A percentile compares a stretch with the other conserved stretches of the same genome.
Evolutionary conservation across 2,329 filamentous ascomycete genomes (phyloP).

Genomic region (Ustulina deusta): DNA sequence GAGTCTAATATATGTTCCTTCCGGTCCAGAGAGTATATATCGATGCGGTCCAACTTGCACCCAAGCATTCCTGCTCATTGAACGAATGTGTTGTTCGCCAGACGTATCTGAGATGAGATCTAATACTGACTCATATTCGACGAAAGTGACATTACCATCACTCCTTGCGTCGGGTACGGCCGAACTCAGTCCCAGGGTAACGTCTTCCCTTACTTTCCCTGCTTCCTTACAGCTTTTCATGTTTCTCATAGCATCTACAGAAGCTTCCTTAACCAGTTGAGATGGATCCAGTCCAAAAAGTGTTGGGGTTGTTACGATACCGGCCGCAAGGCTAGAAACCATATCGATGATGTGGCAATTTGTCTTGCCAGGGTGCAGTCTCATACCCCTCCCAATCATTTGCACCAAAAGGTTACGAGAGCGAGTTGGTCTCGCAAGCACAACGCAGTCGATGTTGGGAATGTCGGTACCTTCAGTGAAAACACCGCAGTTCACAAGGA

Average conservation of each 20-base stretch:
- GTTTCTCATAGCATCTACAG: constrained; percentile 69
- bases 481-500: constrained; percentile 93
- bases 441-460: constrained; percentile 93
- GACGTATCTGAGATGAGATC: constrained; percentile 88
- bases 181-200: constrained; percentile 34
- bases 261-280: constrained; percentile 77
- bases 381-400: constrained; percentile 97
- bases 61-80: constrained; percentile 83
- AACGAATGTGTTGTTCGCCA: constrained; percentile 81
- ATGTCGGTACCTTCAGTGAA: constrained; percentile 99
- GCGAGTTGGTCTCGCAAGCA: constrained; percentile 87
- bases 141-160: constrained; percentile 74
- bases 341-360: constrained; percentile 97
- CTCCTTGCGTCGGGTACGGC: constrained; percentile 3
- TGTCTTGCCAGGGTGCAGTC: constrained; percentile 81
- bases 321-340: constrained; percentile 85
- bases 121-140: constrained; percentile 91
- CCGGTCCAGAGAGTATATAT: constrained; percentile 76
- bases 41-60: constrained; percentile 78
- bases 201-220: constrained; percentile 54
- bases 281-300: constrained; percentile 91
- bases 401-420: constrained; percentile 95
- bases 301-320: constrained; percentile 90
- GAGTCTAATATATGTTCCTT: constrained; percentile 71
- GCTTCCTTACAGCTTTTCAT: constrained; percentile 63